phyloP scores from a whole-genome alignment of 2,329 filamentous ascomycete species.

The Lojkania enalia region DNA sequence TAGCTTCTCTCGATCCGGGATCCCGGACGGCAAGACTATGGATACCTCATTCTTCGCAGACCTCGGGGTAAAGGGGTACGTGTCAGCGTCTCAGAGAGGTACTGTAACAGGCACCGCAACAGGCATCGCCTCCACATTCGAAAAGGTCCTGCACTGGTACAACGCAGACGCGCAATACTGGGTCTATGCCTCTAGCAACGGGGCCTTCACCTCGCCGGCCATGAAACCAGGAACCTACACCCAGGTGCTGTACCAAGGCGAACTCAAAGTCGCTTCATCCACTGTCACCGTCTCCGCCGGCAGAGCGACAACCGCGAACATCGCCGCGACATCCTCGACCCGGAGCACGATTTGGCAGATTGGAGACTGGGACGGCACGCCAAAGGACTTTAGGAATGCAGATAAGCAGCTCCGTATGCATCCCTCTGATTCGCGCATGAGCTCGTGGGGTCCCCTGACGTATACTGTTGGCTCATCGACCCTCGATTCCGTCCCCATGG shows the following conservation, averaged over 20 bases:
- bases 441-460: constrained; percentile 61
- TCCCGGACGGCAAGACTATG: constrained; percentile 51
- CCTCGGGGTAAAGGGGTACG: constrained; percentile 62
- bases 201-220: constrained; percentile 64
- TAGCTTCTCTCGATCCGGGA: constrained; percentile 61
- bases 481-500: constrained; percentile 65
- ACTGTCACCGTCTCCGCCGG: constrained; percentile 54
- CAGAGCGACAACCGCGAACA: constrained; percentile 53
- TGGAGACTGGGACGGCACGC: constrained; percentile 66
- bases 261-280: constrained; percentile 58
- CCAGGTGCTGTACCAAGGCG: constrained; percentile 66
- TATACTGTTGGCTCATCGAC: constrained; percentile 63
- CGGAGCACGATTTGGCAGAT: constrained; percentile 64
- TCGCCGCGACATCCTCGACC: constrained; percentile 51
- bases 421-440: constrained; percentile 67
- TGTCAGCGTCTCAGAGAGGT: constrained; percentile 59
- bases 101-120: constrained; percentile 63
- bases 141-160: constrained; percentile 67
- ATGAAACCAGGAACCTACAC: constrained; percentile 72
- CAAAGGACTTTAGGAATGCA: constrained; percentile 65
- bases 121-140: constrained; percentile 56
- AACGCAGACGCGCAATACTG: constrained; percentile 68
- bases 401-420: constrained; percentile 70
- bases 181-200: constrained; percentile 58
- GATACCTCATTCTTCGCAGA: constrained; percentile 64